These are phyloP conservation scores for Chaetoceros muelleri DNA, from an alignment of 108 stramenopile genomes.

Conservation along the genomic window DNA sequence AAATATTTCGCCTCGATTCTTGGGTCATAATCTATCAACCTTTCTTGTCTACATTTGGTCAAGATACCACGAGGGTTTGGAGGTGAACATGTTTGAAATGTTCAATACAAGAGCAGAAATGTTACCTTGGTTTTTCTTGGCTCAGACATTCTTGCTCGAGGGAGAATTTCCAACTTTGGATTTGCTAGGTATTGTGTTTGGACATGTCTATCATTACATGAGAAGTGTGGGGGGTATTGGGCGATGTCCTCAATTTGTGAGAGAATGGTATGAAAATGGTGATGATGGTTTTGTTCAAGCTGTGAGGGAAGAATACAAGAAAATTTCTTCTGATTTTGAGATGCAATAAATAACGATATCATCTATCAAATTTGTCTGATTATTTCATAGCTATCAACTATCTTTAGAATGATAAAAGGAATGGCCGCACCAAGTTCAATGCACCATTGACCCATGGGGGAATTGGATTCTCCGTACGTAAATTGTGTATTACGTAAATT, in stretches of 20 bases:
- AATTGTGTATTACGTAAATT: too few relatives aligned
- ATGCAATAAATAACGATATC: constrained; percentile 20
- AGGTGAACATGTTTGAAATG: constrained; percentile 90
- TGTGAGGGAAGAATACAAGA: constrained; percentile 65
- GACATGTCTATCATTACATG: constrained; percentile 88
- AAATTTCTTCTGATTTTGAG: constrained; percentile 76
- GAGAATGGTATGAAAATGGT: constrained; percentile 67
- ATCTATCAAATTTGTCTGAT: not conserved
- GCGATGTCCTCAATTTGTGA: constrained; percentile 49
- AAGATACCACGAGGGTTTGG: constrained; percentile 86
- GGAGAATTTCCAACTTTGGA: constrained; percentile 86
- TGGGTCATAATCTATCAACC: constrained; percentile 91
- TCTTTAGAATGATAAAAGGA: too few relatives aligned
- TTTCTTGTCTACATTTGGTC: constrained; percentile 96
- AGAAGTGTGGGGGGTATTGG: constrained; percentile 43
- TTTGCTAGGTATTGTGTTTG: constrained; percentile 91
- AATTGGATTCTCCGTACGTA: too few relatives aligned
- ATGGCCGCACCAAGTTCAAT: too few relatives aligned
- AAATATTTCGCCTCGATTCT: constrained; percentile 56
- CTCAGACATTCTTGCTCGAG: constrained; percentile 89
- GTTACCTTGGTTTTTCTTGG: constrained; percentile 81
- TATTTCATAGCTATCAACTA: too few relatives aligned
- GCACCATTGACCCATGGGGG: too few relatives aligned
- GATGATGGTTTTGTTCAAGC: constrained; percentile 22
- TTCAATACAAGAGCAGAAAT: constrained; percentile 76